Evolutionary conservation across 495 filamentous ascomycete species (phyloP).

Genomic region (Neurospora sp.): DNA sequence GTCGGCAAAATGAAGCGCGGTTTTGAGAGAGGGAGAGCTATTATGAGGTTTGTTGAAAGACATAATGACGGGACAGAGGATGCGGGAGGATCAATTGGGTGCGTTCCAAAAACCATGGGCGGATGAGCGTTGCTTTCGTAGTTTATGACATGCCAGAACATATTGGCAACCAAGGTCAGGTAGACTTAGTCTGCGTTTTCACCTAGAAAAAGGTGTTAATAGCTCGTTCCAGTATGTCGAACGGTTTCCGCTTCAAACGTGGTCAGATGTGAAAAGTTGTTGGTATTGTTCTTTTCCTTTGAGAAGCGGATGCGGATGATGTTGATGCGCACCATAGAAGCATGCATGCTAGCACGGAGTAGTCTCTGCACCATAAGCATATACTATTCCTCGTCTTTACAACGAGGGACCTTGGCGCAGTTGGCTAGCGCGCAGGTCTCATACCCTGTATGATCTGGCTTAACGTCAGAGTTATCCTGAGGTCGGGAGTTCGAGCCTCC

Average conservation of each 20-base stretch:
- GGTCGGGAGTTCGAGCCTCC: background rate
- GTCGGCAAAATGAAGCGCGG: background rate
- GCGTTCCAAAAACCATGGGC: background rate
- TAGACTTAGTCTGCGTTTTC: background rate
- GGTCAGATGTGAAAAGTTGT: background rate
- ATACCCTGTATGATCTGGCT: background rate
- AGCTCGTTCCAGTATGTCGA: background rate
- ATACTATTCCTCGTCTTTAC: background rate
- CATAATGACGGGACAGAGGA: background rate
- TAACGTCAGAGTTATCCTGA: background rate
- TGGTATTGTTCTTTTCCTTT: background rate
- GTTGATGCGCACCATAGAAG: background rate
- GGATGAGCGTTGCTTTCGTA: background rate
- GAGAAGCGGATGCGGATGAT: background rate
- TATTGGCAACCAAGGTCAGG: background rate
- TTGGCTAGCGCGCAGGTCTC: background rate
- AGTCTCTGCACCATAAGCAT: background rate
- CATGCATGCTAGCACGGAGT: background rate
- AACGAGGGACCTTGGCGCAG: background rate
- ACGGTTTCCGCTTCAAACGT: background rate
- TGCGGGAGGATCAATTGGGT: background rate
- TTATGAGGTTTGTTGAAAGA: background rate
- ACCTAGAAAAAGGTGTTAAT: background rate
- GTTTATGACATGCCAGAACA: background rate
- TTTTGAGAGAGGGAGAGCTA: background rate